Base-by-base conservation (phyloP, 768 basidiomycete species). In the Phanerodontia chrysosporium region DNA sequence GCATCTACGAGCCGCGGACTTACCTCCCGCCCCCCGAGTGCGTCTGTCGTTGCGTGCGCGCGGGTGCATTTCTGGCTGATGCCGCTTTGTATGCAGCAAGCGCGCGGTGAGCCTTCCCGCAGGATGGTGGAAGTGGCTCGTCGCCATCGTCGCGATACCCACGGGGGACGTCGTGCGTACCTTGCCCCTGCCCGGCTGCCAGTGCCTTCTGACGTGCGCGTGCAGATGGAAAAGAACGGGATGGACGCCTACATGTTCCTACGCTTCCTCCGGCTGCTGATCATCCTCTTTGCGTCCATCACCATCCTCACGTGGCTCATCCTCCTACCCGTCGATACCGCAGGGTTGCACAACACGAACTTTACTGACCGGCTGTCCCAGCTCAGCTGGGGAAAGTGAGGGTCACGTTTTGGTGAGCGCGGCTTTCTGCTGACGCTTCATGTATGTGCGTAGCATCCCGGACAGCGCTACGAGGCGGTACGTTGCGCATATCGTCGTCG, bases 1-100 rank as follows among this genome's bases (percentile, higher is more conserved):
- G 79, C 49, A 82, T 89, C 63, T 89, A 84, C 66, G 77, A 78
- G 53, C 87, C 87, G 1, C 67, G 87, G 30, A 82, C 83, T 2
- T 83, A 81, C 65, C 73, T 87, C 21, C 85, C 86, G 3, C 81
- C 83, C 16, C 78, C 79, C 51, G 75, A 79, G 76, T 82, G 67
- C 63, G 80, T 45, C 21, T 12, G 67, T 60, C 63, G n/a, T n/a
- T n/a, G n/a, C n/a, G n/a, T n/a, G n/a, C n/a, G n/a, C n/a, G n/a
- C n/a, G n/a, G n/a, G n/a, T n/a, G n/a, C n/a, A n/a, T n/a, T n/a
- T n/a, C n/a, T n/a, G n/a, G n/a, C n/a, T n/a, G n/a, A n/a, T n/a
- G n/a, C n/a, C n/a, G n/a, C n/a, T n/a, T n/a, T n/a, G n/a, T 28
- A 58, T 10, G 22, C 53, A 80, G 78, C 8, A 80, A 81, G 72